These are phyloP conservation scores for Cryptococcus hybrid DNA, from an alignment of 1,284 basidiomycete genomes.

Conservation along the genomic window DNA sequence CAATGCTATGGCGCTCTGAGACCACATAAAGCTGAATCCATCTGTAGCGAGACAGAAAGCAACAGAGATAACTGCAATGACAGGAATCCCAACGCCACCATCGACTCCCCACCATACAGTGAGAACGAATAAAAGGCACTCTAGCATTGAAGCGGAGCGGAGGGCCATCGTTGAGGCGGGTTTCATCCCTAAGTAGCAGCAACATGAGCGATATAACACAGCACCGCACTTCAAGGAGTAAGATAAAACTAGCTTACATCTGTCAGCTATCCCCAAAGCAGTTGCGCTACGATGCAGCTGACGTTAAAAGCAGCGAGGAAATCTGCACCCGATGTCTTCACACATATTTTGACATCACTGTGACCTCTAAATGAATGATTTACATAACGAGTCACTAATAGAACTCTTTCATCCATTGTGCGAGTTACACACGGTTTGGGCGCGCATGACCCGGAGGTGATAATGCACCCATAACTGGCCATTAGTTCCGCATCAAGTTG, in stretches of 20 bases:
- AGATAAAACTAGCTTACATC: conserved; percentile 13
- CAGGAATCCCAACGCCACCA: conserved; percentile 11
- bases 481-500: no score
- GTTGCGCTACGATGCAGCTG: conserved; percentile 18
- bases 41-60: conserved; percentile 18
- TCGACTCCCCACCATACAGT: conserved; percentile 21
- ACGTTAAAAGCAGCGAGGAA: conserved; percentile 27
- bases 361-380: no score
- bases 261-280: conserved; percentile 25
- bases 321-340: conserved; percentile 10
- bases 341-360: no score
- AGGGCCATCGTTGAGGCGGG: conserved; percentile 19
- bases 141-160: conserved; percentile 5
- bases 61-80: conserved; percentile 21
- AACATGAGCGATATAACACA: not conserved
- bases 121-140: conserved; percentile 15
- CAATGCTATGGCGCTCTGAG: conserved; percentile 19
- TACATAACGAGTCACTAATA: no score
- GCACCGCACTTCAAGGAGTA: not conserved
- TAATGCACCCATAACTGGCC: no score
- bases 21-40: conserved; percentile 28
- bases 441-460: no score
- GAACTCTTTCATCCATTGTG: no score
- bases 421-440: no score
- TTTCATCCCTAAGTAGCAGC: conserved; percentile 7